Conservation (phyloP, 345 rosid species). For the Eucalyptus polybractea region DNA sequence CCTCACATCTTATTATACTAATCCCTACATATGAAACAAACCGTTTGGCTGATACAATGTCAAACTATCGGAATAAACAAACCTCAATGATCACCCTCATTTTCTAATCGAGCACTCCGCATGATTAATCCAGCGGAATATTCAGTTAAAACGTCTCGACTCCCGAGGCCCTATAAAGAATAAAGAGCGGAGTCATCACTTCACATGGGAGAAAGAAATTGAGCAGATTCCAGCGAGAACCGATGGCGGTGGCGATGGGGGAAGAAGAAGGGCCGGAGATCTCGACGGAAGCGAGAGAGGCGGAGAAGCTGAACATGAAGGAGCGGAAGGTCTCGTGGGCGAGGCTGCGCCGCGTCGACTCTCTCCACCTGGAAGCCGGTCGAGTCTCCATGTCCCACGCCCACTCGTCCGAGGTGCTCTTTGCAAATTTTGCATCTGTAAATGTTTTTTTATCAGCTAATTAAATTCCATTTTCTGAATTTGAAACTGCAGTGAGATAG, state of each 20-base stretch:
- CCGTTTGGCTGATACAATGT: background rate
- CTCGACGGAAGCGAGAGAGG: constrained; percentile 19
- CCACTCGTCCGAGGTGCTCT: background rate
- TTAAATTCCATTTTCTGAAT: background rate
- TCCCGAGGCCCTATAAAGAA: background rate
- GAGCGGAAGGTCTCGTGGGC: constrained; percentile 62
- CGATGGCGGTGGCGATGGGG: background rate
- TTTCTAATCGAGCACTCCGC: background rate
- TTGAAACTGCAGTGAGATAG: background rate
- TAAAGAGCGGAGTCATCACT: background rate
- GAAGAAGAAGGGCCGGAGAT: background rate
- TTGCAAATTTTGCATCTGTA: background rate
- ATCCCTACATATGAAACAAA: background rate
- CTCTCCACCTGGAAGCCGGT: constrained; percentile 67
- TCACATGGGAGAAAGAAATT: background rate
- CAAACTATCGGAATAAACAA: background rate
- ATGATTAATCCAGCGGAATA: background rate
- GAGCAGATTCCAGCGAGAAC: background rate
- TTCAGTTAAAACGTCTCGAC: background rate
- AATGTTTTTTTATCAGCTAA: background rate
- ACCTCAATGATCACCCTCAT: background rate
- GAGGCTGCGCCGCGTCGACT: constrained; percentile 54
- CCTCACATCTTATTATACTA: background rate
- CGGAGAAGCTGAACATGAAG: constrained; percentile 2
- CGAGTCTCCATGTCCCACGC: constrained; percentile 15